Evolutionary conservation across 257 asterid species (phyloP), one percentile per base, ranked within the genome.

Genomic region (Primulina eburnea): DNA sequence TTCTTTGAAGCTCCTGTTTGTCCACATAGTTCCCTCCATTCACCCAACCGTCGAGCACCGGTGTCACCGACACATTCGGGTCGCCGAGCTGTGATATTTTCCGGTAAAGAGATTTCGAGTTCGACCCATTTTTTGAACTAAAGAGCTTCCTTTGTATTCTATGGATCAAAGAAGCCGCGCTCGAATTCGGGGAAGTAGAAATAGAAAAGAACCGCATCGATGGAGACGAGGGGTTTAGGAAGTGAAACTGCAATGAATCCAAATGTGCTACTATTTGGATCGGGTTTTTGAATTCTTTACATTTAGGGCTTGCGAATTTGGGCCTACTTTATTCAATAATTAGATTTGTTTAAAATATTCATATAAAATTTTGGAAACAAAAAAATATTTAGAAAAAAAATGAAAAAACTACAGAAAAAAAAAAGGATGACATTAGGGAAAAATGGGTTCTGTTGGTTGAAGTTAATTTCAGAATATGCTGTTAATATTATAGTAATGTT

Each of bases 1-100:
- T 40, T 6, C 47, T 59, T 59, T 70, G 77, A 63, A 84, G 81
- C 21, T 80, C 78, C 50, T 60, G 30, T 71, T 74, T 73, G 65
- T 20, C 11, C 0, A 82, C 75, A 20, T 21, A 4, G 26, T 76
- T 82, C 62, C 91, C 89, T 74, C 83, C 86, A 35, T 34, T 60
- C 47, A 85, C 60, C 89, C 92, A 88, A 73, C 81, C 81, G 79
- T 88, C 92, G 67, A 90, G 89, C 35, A 78, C 85, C 14, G 86
- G 84, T 33, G 60, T 67, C 24, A 84, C 59, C n/a, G 96, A 83
- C 17, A 28, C 73, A 35, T 73, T 83, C 35, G 89, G 90, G 77
- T 90, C 86, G 20, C 90, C 90, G 71, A 80, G 3, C 2, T 79
- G 87, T 8, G 84, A 72, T 68, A 86, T 79, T 71, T 82, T 78